Conservation (phyloP, 2,329 filamentous ascomycete species). For the Zasmidium citrigriseum region DNA sequence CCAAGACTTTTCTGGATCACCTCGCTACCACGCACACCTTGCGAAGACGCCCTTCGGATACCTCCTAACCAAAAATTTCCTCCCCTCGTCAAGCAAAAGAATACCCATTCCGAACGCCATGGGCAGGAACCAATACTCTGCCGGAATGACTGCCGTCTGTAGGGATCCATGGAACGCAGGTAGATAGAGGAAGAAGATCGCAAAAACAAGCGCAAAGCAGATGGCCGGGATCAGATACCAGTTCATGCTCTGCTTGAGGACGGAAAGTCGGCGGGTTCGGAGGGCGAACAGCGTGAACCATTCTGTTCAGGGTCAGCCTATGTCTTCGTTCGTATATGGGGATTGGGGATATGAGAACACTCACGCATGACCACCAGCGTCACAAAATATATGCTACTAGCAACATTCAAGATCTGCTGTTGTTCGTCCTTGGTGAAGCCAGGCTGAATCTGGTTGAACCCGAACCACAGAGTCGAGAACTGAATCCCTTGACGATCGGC, state of each 20-base stretch:
- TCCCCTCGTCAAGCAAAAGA: slow-evolving; percentile 64
- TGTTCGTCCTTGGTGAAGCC: slow-evolving; percentile 57
- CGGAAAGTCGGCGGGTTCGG: slow-evolving; percentile 59
- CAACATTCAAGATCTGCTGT: slow-evolving; percentile 59
- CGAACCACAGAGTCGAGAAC: slow-evolving; percentile 69
- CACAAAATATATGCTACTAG: slow-evolving; percentile 76
- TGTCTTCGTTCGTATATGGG: slow-evolving; percentile 23
- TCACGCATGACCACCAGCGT: slow-evolving; percentile 71
- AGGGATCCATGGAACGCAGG: slow-evolving; percentile 64
- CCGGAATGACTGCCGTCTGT: slow-evolving; percentile 63
- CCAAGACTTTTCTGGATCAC: not conserved
- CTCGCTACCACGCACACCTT: slow-evolving; percentile 58
- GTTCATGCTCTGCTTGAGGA: slow-evolving; percentile 76
- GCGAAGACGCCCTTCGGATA: slow-evolving; percentile 61
- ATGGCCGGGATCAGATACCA: slow-evolving; percentile 70
- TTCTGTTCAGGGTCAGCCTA: slow-evolving; percentile 43
- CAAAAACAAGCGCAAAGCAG: slow-evolving; percentile 67
- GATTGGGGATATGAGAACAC: not conserved
- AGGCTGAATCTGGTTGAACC: slow-evolving; percentile 48
- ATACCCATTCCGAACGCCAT: slow-evolving; percentile 69
- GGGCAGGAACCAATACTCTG: slow-evolving; percentile 76
- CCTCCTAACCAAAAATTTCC: slow-evolving; percentile 64
- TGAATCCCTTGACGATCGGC: slow-evolving; percentile 57
- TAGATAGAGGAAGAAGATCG: slow-evolving; percentile 67
- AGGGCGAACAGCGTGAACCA: slow-evolving; percentile 74